Base-by-base conservation (phyloP, 257 asterid species). In the Cynanchum wilfordii region DNA sequence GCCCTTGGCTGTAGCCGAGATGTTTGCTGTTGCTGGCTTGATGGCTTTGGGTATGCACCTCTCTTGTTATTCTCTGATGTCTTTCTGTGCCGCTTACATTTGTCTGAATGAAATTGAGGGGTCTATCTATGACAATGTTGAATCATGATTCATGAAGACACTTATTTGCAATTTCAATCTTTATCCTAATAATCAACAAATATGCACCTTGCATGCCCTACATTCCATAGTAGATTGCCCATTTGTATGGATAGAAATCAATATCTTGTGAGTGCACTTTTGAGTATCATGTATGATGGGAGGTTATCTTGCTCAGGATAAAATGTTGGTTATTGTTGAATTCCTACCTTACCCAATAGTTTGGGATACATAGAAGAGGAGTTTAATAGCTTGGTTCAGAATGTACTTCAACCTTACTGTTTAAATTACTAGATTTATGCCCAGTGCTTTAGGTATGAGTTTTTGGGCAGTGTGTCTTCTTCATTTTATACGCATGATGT, bases 1-100 rank as follows among this genome's bases (percentile, higher is more conserved):
- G 89, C 89, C 93, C 58, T 80, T 91, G 87, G 97, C 97, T 76
- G 81, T 94, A 74, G 77, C 84, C 22, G 98, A 94, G 79, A 91
- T 89, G 98, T 81, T 84, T 67, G 82, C 84, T 24, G 74, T 89
- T 83, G 98, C 97, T 83, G 92, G 77, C 62, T 83, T 94, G 70
- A 86, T 94, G 95, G 95, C 97, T 76, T 72, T 91, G 82, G 99
- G 99, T 94, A 87, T 16, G 40, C 51, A 64, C 20, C 45, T 57
- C 36, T 15, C 44, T 16, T 29, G 1, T 25, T 24, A 30, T n/a
- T 65, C 49, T 63, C 49, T 36, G 47, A 36, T 17, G 68, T 8
- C 16, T 50, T 49, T 63, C 49, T 8, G 1, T 67, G n/a, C 29
- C 12, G 15, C 27, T 2, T 50, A 33, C 57, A 13, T 66, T 52